These are phyloP conservation scores for Pyronema domesticum DNA, from an alignment of 495 filamentous ascomycete genomes.

Conservation along the genomic window DNA sequence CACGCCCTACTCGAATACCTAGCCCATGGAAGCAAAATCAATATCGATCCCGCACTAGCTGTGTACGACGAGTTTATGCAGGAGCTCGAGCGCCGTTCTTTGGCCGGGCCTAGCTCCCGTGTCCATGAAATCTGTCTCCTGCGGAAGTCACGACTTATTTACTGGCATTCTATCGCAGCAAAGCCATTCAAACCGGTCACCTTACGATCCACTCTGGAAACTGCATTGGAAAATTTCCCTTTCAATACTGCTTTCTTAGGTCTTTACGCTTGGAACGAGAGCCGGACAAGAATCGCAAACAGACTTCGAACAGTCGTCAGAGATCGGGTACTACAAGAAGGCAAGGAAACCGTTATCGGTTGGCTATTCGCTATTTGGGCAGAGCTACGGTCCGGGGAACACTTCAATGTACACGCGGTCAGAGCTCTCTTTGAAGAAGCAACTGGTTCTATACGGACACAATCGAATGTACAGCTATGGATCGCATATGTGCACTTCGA, in stretches of 20 bases:
- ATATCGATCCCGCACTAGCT: slow-evolving; percentile 2
- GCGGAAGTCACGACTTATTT: slow-evolving; percentile 46
- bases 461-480: slow-evolving; percentile 41
- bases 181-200: slow-evolving; percentile 44
- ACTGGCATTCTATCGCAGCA: slow-evolving; percentile 38
- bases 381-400: slow-evolving; percentile 34
- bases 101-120: slow-evolving; percentile 7
- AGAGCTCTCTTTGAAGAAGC: slow-evolving; percentile 57
- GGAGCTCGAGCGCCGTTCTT: slow-evolving; percentile 12
- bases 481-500: slow-evolving; percentile 39
- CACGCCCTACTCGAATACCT: slow-evolving; percentile 49
- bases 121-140: slow-evolving; percentile 46
- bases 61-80: slow-evolving; percentile 12
- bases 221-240: slow-evolving; percentile 47
- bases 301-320: slow-evolving; percentile 45
- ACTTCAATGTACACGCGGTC: slow-evolving; percentile 42
- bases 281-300: slow-evolving; percentile 50
- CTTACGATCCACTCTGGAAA: slow-evolving; percentile 40
- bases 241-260: slow-evolving; percentile 61
- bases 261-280: slow-evolving; percentile 52
- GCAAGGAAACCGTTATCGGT: slow-evolving; percentile 33
- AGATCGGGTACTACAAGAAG: slow-evolving; percentile 28
- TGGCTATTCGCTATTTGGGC: slow-evolving; percentile 47
- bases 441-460: slow-evolving; percentile 29
- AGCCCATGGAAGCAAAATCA: slow-evolving; percentile 15